Percentiles rank a stretch among this genome's conserved stretches.
phyloP scores from a whole-genome alignment of 331 rosid genomes.

The Malus hybrid region DNA sequence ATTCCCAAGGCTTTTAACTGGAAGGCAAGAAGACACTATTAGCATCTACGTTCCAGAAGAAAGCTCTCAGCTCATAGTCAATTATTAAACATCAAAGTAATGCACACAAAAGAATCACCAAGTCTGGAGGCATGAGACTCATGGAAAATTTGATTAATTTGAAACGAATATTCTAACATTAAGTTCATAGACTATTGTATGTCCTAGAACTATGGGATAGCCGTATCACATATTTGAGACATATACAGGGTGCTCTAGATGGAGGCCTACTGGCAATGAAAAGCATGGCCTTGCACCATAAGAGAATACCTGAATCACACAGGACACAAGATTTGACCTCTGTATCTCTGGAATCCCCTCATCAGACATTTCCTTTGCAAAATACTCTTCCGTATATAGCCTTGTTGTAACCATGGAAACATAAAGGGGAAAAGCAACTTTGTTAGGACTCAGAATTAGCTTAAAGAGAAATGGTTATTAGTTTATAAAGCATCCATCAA shows the following conservation, averaged over 20 bases:
- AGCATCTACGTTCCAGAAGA: background rate
- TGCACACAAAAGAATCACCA: background rate
- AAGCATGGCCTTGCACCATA: background rate
- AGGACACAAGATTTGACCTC: constrained; percentile 88
- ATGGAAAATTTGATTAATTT: background rate
- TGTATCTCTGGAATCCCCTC: constrained; percentile 97
- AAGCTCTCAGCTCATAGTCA: background rate
- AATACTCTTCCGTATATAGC: constrained; percentile 90
- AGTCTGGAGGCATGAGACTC: background rate
- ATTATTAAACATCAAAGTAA: background rate
- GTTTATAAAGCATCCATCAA: background rate
- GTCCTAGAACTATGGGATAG: background rate
- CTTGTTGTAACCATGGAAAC: constrained; percentile 27
- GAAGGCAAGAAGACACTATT: constrained; percentile 21
- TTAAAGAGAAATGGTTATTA: background rate
- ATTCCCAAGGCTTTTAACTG: constrained; percentile 92
- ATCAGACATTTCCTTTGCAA: constrained; percentile 59
- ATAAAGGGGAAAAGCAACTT: background rate
- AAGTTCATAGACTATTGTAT: background rate
- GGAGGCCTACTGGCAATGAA: background rate
- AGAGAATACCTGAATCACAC: constrained; percentile 68
- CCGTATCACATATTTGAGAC: constrained; percentile 2
- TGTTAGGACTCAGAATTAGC: background rate
- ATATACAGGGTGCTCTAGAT: background rate
- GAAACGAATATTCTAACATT: background rate